Conservation (phyloP, 306 rosid genomes). For the Comarum palustre region DNA sequence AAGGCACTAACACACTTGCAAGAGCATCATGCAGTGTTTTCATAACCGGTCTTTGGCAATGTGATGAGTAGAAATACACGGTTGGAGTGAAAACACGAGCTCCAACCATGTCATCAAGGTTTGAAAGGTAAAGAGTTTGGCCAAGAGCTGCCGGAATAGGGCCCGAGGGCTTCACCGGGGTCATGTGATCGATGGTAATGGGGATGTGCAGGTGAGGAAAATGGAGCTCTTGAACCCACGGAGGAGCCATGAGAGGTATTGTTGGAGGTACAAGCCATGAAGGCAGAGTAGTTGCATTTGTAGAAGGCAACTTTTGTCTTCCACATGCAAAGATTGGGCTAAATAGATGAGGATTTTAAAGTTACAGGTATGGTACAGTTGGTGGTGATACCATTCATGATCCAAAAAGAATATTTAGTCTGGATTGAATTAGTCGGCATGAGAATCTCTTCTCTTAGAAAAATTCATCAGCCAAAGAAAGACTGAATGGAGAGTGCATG, state of each 20-base stretch:
- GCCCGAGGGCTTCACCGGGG: conserved; percentile 46
- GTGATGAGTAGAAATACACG: conserved; percentile 52
- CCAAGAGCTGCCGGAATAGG: conserved; percentile 41
- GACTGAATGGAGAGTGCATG: not conserved
- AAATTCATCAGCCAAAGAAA: not conserved
- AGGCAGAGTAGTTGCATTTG: conserved; percentile 46
- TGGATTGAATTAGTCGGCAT: not conserved
- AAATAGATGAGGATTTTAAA: conserved; percentile 32
- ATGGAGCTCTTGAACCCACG: conserved; percentile 81
- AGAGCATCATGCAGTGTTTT: conserved; percentile 49
- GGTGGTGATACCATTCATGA: conserved; percentile 35
- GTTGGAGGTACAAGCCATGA: conserved; percentile 22
- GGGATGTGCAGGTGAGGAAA: conserved; percentile 48
- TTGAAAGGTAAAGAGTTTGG: conserved; percentile 64
- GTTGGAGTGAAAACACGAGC: conserved; percentile 87
- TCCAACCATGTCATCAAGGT: conserved; percentile 74
- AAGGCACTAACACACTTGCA: conserved; percentile 72
- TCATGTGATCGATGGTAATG: conserved; percentile 36
- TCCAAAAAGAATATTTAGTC: conserved; percentile 3
- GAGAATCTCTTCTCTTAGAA: not conserved
- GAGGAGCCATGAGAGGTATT: conserved; percentile 56
- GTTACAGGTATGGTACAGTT: conserved; percentile 42
- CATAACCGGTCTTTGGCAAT: conserved; percentile 30
- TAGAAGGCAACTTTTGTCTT: conserved; percentile 32
- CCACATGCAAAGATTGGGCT: conserved; percentile 69